phyloP scores from a whole-genome alignment of 768 basidiomycete species.

The Hericium rajendrae region DNA sequence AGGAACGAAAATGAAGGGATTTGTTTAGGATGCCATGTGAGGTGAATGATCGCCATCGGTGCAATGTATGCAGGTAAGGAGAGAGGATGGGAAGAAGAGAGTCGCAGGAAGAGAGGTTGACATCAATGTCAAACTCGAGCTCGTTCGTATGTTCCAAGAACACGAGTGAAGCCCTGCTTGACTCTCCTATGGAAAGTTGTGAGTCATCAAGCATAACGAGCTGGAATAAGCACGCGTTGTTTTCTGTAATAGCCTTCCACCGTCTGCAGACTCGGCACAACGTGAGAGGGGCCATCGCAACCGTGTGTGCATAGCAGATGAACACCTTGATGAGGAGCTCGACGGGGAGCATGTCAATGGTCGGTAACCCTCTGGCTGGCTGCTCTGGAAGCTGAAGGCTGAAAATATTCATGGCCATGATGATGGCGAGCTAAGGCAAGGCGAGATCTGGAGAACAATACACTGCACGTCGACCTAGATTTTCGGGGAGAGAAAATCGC shows the following conservation, averaged over 20 bases:
- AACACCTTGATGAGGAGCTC: conserved; percentile 62
- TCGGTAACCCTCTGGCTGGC: too few species aligned
- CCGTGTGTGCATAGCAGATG: conserved; percentile 22
- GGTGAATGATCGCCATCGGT: conserved; percentile 47
- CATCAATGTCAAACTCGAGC: conserved; percentile 44
- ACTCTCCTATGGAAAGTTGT: conserved; percentile 23
- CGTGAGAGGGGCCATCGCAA: conserved; percentile 35
- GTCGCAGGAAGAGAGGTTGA: conserved; percentile 39
- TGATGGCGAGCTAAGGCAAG: too few species aligned
- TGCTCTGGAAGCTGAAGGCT: too few species aligned
- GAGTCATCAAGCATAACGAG: conserved; percentile 39
- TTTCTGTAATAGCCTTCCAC: conserved; percentile 47
- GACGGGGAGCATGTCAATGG: conserved; percentile 34
- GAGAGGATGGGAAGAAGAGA: conserved; percentile 54
- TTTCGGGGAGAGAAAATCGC: too few species aligned
- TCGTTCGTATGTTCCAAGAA: conserved; percentile 48
- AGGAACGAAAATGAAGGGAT: conserved; percentile 20
- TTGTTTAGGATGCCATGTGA: conserved; percentile 29
- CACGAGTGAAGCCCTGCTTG: conserved; percentile 38
- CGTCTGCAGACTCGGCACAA: conserved; percentile 46
- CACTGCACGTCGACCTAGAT: too few species aligned
- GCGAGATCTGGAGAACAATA: too few species aligned
- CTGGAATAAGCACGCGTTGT: conserved; percentile 55
- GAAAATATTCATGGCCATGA: too few species aligned
- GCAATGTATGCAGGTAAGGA: conserved; percentile 44